Evolutionary conservation across 257 asterid genomes (phyloP), one percentile per base, ranked within the genome.

Genomic region (Nicotiana tabacum): DNA sequence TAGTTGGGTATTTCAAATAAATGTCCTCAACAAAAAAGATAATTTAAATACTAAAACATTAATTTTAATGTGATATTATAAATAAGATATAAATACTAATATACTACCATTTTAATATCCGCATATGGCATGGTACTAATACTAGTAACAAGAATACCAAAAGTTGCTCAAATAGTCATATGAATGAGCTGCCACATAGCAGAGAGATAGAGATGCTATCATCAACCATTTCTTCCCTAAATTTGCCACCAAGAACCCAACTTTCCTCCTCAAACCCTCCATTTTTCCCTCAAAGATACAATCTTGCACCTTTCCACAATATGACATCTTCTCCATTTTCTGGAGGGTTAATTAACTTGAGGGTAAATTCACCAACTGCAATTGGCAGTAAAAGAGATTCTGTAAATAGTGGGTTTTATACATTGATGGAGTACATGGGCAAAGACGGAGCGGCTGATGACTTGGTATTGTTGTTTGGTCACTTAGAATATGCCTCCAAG

Each of bases 401-500:
- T 51, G 82, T 78, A 43, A 90, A 78, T 24, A 78, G 12, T 66
- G 95, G 90, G 85, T 82, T 83, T 81, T 89, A 76, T 84, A 95
- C 98, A 29, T 87, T 94, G 88, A 88, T 86, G 86, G 98, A 95
- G 84, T 95, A 79, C 66, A 83, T 92, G 87, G 96, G 94, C 0
- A 88, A 88, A 83, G 91, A 86, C 56, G 92, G 93, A 76, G 84
- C 87, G 80, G 90, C 93, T 85, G 97, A 95, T 83, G 98, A 92
- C 29, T 86, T 95, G 92, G 89, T 86, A 29, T 83, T 95, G 72
- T 68, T 95, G 89, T 87, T 85, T 33, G 86, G 88, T 72, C 98
- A 95, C 80, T 87, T 95, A 87, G 91, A 88, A 85, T 95, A 88
- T 78, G 98, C 99, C 83, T 95, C 92, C 88, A 95, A 92, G 89